phyloP scores from a whole-genome alignment of 163 green algal genomes.

The Chloroidium sp. region DNA sequence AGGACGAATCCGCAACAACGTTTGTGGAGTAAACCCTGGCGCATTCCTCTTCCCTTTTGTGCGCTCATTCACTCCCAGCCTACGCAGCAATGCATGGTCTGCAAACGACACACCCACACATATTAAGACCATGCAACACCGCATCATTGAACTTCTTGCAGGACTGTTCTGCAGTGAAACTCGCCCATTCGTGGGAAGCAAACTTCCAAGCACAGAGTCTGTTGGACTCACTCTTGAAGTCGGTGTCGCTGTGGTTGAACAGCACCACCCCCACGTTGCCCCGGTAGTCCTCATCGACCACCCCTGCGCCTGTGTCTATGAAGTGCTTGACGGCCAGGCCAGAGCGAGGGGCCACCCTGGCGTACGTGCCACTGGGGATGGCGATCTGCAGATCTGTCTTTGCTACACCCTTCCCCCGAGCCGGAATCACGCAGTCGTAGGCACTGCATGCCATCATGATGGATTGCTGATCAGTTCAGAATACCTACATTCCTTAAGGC shows the following conservation, averaged over 20 bases:
- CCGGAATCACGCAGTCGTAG: conserved; percentile 75
- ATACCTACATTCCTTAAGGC: neutral
- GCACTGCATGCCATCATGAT: conserved; percentile 49
- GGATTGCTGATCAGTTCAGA: neutral
- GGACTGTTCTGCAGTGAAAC: neutral
- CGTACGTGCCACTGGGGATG: conserved; percentile 87
- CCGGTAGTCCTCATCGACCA: conserved; percentile 96
- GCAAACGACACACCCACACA: no score
- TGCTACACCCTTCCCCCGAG: conserved; percentile 72
- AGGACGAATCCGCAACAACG: no score
- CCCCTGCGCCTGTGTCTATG: conserved; percentile 93
- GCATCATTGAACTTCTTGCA: neutral
- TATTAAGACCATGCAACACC: no score
- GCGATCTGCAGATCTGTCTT: conserved; percentile 85
- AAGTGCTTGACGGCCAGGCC: conserved; percentile 95
- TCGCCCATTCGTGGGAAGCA: neutral
- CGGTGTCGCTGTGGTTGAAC: conserved; percentile 89
- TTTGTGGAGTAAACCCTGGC: no score
- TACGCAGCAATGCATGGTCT: no score
- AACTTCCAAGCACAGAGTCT: neutral
- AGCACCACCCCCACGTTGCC: conserved; percentile 91
- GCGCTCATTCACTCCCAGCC: no score
- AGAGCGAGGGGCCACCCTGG: conserved; percentile 85
- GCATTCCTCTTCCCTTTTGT: no score
- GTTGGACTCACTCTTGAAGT: conserved; percentile 59